Evolutionary conservation across 139 green algal genomes (phyloP).

Genomic region (Zygnema cylindricum): DNA sequence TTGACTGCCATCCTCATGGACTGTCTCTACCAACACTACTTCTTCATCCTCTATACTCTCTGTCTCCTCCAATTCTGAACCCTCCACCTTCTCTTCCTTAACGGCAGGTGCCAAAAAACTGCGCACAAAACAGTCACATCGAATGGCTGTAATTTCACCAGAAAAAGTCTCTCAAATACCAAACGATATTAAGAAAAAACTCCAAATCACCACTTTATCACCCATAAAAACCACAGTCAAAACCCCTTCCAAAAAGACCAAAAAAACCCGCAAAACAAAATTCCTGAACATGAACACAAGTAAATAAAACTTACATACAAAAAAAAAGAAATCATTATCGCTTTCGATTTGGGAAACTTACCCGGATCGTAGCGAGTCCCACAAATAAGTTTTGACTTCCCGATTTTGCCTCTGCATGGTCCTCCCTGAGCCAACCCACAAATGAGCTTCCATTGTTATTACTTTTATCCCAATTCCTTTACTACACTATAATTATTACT

Average conservation of each 20-base stretch:
- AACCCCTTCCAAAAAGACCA: background rate
- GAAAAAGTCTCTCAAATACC: background rate
- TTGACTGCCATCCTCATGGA: conserved; percentile 66
- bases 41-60: conserved; percentile 13
- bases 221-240: too few species aligned
- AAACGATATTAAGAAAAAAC: too few species aligned
- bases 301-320: too few species aligned
- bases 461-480: too few species aligned
- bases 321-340: background rate
- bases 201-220: background rate
- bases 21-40: conserved; percentile 59
- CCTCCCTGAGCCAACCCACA: background rate
- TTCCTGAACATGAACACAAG: too few species aligned
- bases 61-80: conserved; percentile 21
- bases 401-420: background rate
- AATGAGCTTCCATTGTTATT: too few species aligned
- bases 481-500: too few species aligned
- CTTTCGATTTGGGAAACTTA: background rate
- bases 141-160: too few species aligned
- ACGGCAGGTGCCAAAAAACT: background rate
- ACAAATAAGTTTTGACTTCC: background rate
- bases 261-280: background rate
- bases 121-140: background rate
- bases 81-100: background rate
- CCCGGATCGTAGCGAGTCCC: background rate